Evolutionary conservation across 1,284 basidiomycete species (phyloP).

Genomic region (Boletellus deceptivus): DNA sequence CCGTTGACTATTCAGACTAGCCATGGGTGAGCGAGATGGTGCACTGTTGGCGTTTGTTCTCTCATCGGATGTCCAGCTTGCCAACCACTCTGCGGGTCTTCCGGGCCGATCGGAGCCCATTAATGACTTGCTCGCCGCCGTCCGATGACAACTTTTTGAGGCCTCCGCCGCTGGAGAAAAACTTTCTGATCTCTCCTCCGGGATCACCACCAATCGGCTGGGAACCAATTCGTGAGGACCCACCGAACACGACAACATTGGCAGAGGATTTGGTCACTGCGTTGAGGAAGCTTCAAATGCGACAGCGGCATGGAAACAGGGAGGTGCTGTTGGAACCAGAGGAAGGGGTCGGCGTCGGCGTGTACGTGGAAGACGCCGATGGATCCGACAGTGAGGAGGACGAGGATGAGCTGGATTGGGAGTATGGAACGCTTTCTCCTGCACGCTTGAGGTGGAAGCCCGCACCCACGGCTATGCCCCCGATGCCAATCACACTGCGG

Average conservation of each 20-base stretch:
- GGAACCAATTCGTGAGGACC: conserved; percentile 91
- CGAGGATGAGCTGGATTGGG: conserved; percentile 52
- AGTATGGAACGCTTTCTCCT: conserved; percentile 57
- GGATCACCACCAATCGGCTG: conserved; percentile 98
- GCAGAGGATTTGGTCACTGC: conserved; percentile 89
- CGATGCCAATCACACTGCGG: conserved; percentile 37
- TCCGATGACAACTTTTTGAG: conserved; percentile 58
- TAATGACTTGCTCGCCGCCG: conserved; percentile 44
- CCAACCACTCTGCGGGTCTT: conserved; percentile 71
- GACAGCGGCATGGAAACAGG: conserved; percentile 36
- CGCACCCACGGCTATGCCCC: conserved; percentile 57
- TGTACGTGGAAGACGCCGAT: conserved; percentile 71
- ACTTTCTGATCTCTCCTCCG: conserved; percentile 97
- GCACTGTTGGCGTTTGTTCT: conserved; percentile 3
- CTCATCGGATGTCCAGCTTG: conserved; percentile 35
- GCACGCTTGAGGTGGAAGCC: conserved; percentile 50
- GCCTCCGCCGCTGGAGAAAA: conserved; percentile 82
- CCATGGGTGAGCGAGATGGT: conserved; percentile 42
- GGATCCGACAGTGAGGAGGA: conserved; percentile 34
- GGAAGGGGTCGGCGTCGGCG: conserved; percentile 70
- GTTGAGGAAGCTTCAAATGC: conserved; percentile 58
- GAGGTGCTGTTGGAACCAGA: conserved; percentile 64
- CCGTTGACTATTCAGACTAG: conserved; percentile 55
- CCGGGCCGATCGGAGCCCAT: conserved; percentile 73
- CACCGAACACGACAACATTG: conserved; percentile 83